phyloP scores from a whole-genome alignment of 257 asterid genomes.

The Solanum okadae region DNA sequence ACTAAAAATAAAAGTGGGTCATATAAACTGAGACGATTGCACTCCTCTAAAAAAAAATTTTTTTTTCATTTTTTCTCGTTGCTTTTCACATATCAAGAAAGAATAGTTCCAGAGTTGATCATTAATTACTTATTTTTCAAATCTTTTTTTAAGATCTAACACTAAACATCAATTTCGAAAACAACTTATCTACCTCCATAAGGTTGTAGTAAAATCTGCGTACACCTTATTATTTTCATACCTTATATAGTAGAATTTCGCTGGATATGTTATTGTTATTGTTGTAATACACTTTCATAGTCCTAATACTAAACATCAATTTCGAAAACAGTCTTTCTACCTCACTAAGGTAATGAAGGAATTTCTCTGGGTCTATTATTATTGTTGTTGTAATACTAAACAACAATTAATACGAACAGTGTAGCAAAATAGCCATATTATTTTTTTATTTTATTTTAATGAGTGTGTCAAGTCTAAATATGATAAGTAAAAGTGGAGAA shows the following conservation, averaged over 20 bases:
- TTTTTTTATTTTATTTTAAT: background rate
- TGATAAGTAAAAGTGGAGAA: no score
- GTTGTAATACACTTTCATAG: background rate
- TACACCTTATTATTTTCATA: no score
- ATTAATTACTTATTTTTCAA: no score
- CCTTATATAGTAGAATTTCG: no score
- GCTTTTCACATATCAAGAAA: background rate
- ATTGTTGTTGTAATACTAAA: background rate
- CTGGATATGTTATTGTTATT: no score
- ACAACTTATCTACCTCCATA: background rate
- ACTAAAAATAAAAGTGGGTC: background rate
- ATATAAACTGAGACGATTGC: background rate
- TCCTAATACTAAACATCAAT: background rate
- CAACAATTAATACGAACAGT: no score
- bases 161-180: background rate
- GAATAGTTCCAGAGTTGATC: no score
- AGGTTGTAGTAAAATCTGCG: no score
- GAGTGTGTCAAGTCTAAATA: background rate
- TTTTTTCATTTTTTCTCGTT: no score
- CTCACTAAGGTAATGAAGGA: background rate
- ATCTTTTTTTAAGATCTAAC: no score
- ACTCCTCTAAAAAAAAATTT: background rate
- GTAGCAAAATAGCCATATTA: background rate
- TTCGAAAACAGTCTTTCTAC: background rate
- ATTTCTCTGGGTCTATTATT: background rate